A percentile compares a stretch with the other conserved stretches of the same genome.
Conservation (phyloP, 2,329 filamentous ascomycete genomes). For the Eutypa lata region DNA sequence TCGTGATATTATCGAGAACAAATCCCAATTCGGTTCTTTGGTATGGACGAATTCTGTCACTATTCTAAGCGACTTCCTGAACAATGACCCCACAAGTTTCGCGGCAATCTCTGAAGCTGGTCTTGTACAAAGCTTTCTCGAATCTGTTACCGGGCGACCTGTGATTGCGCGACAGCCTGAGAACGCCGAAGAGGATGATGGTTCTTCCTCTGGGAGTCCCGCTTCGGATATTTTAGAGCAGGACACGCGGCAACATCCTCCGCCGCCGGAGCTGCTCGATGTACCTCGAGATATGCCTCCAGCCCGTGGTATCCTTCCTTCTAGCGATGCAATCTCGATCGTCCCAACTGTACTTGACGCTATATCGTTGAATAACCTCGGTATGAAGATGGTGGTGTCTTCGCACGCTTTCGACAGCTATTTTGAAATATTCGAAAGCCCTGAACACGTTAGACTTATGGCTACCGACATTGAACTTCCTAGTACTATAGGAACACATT, state of each 20-base stretch:
- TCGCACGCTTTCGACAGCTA: constrained; percentile 82
- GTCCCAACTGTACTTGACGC: constrained; percentile 88
- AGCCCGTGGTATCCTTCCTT: constrained; percentile 77
- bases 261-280: constrained; percentile 47
- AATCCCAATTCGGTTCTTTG: constrained; percentile 78
- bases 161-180: constrained; percentile 36
- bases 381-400: constrained; percentile 81
- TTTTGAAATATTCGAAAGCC: constrained; percentile 95
- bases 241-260: constrained; percentile 49
- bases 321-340: constrained; percentile 80
- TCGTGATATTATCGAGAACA: constrained; percentile 76
- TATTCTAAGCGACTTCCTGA: constrained; percentile 92
- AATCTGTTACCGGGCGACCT: constrained; percentile 66
- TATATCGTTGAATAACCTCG: constrained; percentile 85
- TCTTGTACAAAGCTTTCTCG: constrained; percentile 80
- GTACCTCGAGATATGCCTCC: constrained; percentile 40
- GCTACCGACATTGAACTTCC: constrained; percentile 68
- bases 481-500: constrained; percentile 72
- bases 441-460: constrained; percentile 82
- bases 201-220: constrained; percentile 38
- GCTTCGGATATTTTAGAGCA: constrained; percentile 35
- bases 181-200: constrained; percentile 31
- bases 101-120: constrained; percentile 92
- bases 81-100: constrained; percentile 98
- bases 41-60: constrained; percentile 95